Conservation (phyloP, 2,329 filamentous ascomycete species). For the Grosmannia serpens region DNA sequence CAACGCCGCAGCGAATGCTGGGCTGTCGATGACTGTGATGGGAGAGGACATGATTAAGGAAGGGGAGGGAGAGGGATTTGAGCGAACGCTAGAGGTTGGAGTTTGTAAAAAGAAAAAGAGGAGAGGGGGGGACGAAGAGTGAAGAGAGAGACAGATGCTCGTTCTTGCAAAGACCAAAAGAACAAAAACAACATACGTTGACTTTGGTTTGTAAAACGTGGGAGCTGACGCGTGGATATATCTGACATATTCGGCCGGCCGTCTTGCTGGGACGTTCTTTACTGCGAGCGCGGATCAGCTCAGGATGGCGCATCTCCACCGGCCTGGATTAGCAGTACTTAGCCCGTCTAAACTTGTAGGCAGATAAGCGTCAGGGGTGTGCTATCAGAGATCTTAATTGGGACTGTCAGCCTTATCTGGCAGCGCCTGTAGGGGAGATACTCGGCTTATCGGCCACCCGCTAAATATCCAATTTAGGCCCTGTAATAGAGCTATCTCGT, state of each 20-base stretch:
- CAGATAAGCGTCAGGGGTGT: not conserved
- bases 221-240: too few species aligned
- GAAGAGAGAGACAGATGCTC: not conserved
- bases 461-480: not conserved
- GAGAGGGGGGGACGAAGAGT: not conserved
- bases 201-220: too few species aligned
- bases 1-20: constrained; percentile 64
- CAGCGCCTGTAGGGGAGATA: not conserved
- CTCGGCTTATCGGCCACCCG: not conserved
- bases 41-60: constrained; percentile 2
- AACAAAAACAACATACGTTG: too few species aligned
- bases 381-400: not conserved
- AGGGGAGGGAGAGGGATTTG: not conserved
- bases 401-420: not conserved
- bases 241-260: too few species aligned
- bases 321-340: too few species aligned
- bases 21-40: constrained; percentile 54
- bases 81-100: not conserved
- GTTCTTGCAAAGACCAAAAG: too few species aligned
- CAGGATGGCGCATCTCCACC: too few species aligned
- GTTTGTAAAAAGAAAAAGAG: not conserved
- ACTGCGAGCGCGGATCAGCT: too few species aligned
- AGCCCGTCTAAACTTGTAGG: not conserved
- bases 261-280: too few species aligned
- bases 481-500: not conserved